Conservation (phyloP, 495 filamentous ascomycete species). For the Podospora anserina region DNA sequence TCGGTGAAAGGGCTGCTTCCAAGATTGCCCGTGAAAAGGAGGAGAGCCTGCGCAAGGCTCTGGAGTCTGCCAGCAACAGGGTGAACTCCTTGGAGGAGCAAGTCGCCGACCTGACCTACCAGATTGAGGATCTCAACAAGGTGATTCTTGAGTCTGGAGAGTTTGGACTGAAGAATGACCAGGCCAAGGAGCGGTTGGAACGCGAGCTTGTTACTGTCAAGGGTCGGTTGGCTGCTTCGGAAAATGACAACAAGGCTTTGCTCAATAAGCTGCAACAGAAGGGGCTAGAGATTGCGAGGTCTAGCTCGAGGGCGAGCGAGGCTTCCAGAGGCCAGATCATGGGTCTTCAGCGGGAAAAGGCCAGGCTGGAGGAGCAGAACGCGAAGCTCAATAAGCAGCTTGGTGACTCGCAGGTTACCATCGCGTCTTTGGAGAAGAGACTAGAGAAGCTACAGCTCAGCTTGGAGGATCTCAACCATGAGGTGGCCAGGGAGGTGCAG, state of each 20-base stretch:
- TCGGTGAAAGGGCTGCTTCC: conserved; percentile 74
- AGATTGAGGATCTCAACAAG: conserved; percentile 78
- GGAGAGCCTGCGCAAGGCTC: conserved; percentile 68
- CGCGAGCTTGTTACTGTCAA: conserved; percentile 90
- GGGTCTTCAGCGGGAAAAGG: conserved; percentile 78
- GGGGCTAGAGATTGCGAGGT: conserved; percentile 91
- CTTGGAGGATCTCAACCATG: conserved; percentile 91
- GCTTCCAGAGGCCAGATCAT: conserved; percentile 74
- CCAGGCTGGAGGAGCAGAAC: conserved; percentile 78
- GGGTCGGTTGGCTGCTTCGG: conserved; percentile 84
- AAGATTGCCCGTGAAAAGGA: conserved; percentile 80
- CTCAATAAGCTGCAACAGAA: conserved; percentile 98
- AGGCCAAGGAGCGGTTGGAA: conserved; percentile 89
- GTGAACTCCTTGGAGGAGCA: conserved; percentile 74
- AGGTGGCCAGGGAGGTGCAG: conserved; percentile 87
- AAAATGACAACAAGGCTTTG: conserved; percentile 94
- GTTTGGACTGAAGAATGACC: conserved; percentile 82
- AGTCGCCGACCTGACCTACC: conserved; percentile 63
- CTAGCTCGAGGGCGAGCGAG: conserved; percentile 81
- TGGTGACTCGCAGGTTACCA: conserved; percentile 79
- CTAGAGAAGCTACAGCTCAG: conserved; percentile 89
- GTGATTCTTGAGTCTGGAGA: conserved; percentile 83
- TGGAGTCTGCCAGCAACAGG: conserved; percentile 67
- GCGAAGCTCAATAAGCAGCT: conserved; percentile 77
- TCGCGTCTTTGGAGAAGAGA: conserved; percentile 88